Evolutionary conservation across 768 basidiomycete species (phyloP), one percentile per base, ranked within the genome.

Genomic region (Serendipita sp.): DNA sequence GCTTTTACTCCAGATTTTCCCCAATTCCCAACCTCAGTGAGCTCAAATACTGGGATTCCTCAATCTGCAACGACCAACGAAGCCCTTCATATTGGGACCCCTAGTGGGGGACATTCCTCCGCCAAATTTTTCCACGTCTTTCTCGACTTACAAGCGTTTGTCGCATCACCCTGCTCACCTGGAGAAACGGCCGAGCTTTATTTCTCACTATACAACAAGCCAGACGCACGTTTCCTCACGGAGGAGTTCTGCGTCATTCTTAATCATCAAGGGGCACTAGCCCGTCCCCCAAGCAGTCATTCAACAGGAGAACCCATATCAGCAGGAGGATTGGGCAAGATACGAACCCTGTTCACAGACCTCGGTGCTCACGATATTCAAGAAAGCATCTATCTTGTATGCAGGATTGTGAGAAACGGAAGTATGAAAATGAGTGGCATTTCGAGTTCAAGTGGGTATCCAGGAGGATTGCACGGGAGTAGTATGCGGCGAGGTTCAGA

Each of bases 181-280:
- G 93, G 92, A 8, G 95, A 98, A 74, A 89, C 88, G 0, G 90
- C 87, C 13, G 95, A 98, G 71, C 83, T 98, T 2, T 91, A 85
- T 71, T 96, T 98, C 76, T 93, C 92, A 10, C 79, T 98, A 4
- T 98, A 89, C 79, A 89, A 86, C 74, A 86, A 88, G 71, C 80
- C 82, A 62, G 89, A 88, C 62, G 80, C 80, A 3, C 86, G 89
- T 60, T 97, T 94, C 73, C 82, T 98, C 46, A 93, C 92, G 0
- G 95, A 98, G 74, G 95, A 98, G 10, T 95, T 87, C 69, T 93
- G 88, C 70, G 85, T 84, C 8, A 77, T 95, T 47, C 80, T 97
- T 10, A 94, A 95, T 73, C 89, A 94, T 74, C 90, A 95, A 65
- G 95, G 95, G 3, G 87, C 87, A 24, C 79, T 87, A 18, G 82